These are phyloP conservation scores for Termitomyces sp. DNA, from an alignment of 768 basidiomycete species.

Conservation along the genomic window DNA sequence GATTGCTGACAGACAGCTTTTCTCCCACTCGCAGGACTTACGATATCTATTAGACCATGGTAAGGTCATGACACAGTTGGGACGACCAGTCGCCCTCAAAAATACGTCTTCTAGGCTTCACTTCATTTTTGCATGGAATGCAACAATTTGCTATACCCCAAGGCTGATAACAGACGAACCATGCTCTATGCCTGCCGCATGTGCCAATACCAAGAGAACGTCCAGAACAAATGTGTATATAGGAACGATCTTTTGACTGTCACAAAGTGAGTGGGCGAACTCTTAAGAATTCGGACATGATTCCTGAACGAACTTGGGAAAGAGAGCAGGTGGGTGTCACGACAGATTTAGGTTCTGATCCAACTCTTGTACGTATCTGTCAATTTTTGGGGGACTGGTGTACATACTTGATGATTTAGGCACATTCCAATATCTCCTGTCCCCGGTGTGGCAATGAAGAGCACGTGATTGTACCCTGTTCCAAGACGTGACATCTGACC, in stretches of 20 bases:
- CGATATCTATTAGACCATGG: not conserved
- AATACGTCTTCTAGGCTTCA: slow-evolving; percentile 48
- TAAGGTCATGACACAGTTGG: not conserved
- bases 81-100: not conserved
- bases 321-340: slow-evolving; percentile 95
- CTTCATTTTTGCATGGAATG: slow-evolving; percentile 92
- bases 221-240: slow-evolving; percentile 88
- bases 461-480: slow-evolving; percentile 35
- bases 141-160: slow-evolving; percentile 91
- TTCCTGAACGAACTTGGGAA: slow-evolving; percentile 3
- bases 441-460: slow-evolving; percentile 79
- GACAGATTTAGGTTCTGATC: slow-evolving; percentile 80
- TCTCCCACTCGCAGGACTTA: not conserved
- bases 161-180: slow-evolving; percentile 81
- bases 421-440: slow-evolving; percentile 80
- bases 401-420: slow-evolving; percentile 35
- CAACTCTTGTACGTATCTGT: slow-evolving; percentile 63
- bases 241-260: slow-evolving; percentile 90
- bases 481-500: not conserved
- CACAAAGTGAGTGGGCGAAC: slow-evolving; percentile 62
- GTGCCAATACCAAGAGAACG: slow-evolving; percentile 80
- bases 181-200: slow-evolving; percentile 93
- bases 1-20: not conserved
- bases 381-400: not conserved
- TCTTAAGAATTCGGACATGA: slow-evolving; percentile 15